A percentile compares a stretch with the other conserved stretches of the same genome.
Evolutionary conservation across 2,329 filamentous ascomycete genomes (phyloP).

Genomic region (Colletotrichum limetticola): DNA sequence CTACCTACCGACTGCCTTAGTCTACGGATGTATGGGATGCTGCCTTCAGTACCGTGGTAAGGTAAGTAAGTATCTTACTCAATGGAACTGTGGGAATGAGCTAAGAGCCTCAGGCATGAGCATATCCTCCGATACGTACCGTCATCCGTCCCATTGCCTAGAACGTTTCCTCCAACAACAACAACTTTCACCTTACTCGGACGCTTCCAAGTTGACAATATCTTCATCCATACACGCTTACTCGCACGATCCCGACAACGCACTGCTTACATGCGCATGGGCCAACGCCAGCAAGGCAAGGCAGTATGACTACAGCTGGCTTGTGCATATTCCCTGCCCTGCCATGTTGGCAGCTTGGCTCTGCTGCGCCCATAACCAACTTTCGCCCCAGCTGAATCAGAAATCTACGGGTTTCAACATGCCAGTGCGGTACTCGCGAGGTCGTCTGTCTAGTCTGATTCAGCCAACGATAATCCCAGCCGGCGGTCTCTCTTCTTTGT

Average conservation of each 20-base stretch:
- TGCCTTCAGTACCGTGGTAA: too few relatives aligned
- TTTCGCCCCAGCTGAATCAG: neutral
- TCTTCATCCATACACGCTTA: neutral
- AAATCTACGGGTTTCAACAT: neutral
- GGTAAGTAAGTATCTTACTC: neutral
- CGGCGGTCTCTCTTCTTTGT: neutral
- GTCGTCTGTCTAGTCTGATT: neutral
- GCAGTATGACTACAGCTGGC: neutral
- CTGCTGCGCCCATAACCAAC: neutral
- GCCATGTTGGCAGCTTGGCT: neutral
- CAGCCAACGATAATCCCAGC: conserved; percentile 1
- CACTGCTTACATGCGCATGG: neutral
- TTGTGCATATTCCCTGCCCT: neutral
- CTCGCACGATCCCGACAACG: neutral
- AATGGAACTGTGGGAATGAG: too few relatives aligned
- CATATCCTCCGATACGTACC: neutral
- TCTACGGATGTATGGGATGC: too few relatives aligned
- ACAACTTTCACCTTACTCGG: neutral
- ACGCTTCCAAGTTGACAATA: neutral
- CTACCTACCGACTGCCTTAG: too few relatives aligned
- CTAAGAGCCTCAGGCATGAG: neutral
- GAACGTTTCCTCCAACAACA: neutral
- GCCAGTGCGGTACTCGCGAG: conserved; percentile 6
- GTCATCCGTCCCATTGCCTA: neutral
- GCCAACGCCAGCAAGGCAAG: neutral